Base-by-base conservation (phyloP, 164 flowering plant genomes). In the Macadamia tetraphylla region DNA sequence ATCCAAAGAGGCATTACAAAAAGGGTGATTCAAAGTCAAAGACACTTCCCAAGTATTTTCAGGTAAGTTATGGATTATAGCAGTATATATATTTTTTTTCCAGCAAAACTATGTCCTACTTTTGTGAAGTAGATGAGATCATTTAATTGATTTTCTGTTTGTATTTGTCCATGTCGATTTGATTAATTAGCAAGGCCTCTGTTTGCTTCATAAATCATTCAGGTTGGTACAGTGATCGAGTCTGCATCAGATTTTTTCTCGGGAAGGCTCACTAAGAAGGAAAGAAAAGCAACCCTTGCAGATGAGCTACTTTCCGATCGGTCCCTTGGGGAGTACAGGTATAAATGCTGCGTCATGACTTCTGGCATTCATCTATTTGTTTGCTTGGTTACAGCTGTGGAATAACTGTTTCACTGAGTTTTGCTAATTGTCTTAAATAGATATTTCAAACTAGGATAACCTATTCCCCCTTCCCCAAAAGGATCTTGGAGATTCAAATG, bases 1-100 rank as follows among this genome's bases (percentile, higher is more conserved):
- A 93, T 82, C 97, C 98, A 40, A 93, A 93, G 80, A 85, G 97
- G 78, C 94, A 88, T 74, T 88, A 93, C 79, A 93, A 93, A 79
- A 91, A 87, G 85, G 84, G 88, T 59, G 88, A 83, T 70, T 73
- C 80, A 32, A 89, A 84, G 64, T 84, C 86, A 14, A 87, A 87
- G 73, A 60, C 79, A 15, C 78, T 87, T 6, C 93, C 96, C 72
- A 91, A 93, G 76, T 88, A 91, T 81, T 89, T 91, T 78, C 97
- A 93, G 87, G 98, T 69, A 79, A 81, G 81, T 64, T 18, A 9
- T 53, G 18, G 8, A 46, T 15, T 70, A 0, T 29, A 49, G n/a
- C 53, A 70, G 13, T 57, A 9, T 6, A 11, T 7, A 23, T 35
- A 0, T 5, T 5, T 35, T 5, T 35, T 35, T 5, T 35, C 5